These are phyloP conservation scores for Starmera stellimalicola DNA, from an alignment of 1,139 yeast species.

Conservation along the genomic window DNA sequence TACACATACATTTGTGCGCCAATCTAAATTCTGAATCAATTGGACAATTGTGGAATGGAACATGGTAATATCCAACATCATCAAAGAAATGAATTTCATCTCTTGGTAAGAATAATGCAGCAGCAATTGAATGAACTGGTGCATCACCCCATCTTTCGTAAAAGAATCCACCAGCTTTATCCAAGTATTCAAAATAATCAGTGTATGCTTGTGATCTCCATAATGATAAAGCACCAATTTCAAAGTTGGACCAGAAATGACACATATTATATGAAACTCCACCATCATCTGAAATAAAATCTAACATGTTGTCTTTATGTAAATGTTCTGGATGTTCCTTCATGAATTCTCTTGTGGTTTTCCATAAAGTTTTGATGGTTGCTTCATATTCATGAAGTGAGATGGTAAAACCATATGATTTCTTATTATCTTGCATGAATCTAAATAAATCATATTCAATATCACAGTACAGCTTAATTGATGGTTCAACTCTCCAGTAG, in stretches of 20 bases:
- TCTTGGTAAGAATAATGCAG: constrained; percentile 60
- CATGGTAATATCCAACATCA: constrained; percentile 77
- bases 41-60: constrained; percentile 74
- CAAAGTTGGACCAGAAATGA: constrained; percentile 59
- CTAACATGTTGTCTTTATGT: constrained; percentile 32
- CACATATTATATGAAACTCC: constrained; percentile 45
- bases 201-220: constrained; percentile 40
- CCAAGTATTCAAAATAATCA: constrained; percentile 41
- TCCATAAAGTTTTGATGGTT: constrained; percentile 52
- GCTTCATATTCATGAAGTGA: constrained; percentile 41
- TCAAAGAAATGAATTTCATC: constrained; percentile 68
- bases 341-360: constrained; percentile 44
- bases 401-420: constrained; percentile 46
- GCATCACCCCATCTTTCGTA: constrained; percentile 71
- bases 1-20: constrained; percentile 54
- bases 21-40: constrained; percentile 44
- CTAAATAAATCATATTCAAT: constrained; percentile 43
- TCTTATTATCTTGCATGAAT: constrained; percentile 38
- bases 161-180: constrained; percentile 48
- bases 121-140: constrained; percentile 83
- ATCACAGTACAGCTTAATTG: constrained; percentile 43
- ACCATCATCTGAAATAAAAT: constrained; percentile 39
- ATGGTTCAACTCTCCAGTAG: constrained; percentile 59
- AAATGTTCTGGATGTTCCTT: constrained; percentile 35
- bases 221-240: constrained; percentile 43